These are phyloP conservation scores for Breviolum minutum DNA, from an alignment of 73 alveolate genomes.

Conservation along the genomic window DNA sequence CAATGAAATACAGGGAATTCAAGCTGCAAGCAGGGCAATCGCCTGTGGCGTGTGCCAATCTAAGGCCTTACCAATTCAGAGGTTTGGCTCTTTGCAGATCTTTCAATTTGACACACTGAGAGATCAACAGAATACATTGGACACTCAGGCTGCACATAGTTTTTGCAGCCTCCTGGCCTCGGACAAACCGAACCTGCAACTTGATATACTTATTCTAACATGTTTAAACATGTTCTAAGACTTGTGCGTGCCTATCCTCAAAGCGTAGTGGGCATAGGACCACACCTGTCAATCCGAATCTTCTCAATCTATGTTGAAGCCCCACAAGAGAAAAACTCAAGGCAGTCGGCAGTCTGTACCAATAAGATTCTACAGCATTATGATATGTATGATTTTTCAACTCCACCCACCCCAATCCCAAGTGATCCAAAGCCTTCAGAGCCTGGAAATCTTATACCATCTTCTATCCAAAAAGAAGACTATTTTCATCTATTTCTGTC, in stretches of 20 bases:
- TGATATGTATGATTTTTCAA: too few relatives aligned
- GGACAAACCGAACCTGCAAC: neutral
- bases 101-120: neutral
- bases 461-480: too few relatives aligned
- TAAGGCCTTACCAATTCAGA: neutral
- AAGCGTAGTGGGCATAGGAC: slow-evolving; percentile 14
- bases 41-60: slow-evolving; percentile 87
- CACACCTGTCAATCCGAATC: neutral
- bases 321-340: neutral
- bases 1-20: too few relatives aligned
- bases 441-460: too few relatives aligned
- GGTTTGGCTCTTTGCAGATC: neutral
- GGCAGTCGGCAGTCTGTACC: too few relatives aligned
- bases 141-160: slow-evolving; percentile 64
- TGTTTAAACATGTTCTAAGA: neutral
- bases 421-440: too few relatives aligned
- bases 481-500: too few relatives aligned
- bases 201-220: neutral
- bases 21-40: neutral
- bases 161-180: slow-evolving; percentile 57
- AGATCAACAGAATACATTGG: slow-evolving; percentile 38
- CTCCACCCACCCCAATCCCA: too few relatives aligned
- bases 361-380: too few relatives aligned
- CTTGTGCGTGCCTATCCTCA: slow-evolving; percentile 23
- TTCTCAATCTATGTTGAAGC: neutral